A percentile compares a stretch with the other conserved stretches of the same genome.
Evolutionary conservation across 1,284 basidiomycete species (phyloP).

Genomic region (Puccinia hordei): DNA sequence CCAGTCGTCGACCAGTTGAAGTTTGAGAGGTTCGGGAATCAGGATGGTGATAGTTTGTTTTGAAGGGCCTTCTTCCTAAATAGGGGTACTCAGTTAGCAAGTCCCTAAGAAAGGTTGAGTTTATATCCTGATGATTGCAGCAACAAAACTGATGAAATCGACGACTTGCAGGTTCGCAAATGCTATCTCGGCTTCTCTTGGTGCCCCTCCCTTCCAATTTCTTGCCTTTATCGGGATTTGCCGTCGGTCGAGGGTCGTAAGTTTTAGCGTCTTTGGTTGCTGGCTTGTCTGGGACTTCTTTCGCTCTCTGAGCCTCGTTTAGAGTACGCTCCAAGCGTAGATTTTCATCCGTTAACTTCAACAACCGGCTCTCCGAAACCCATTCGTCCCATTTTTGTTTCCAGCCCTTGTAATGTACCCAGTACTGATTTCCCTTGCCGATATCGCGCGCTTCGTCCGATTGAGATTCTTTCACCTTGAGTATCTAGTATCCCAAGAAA

Average conservation of each 20-base stretch:
- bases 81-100: neutral
- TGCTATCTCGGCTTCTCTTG: conserved; percentile 58
- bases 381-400: conserved; percentile 99
- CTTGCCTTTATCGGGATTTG: conserved; percentile 60
- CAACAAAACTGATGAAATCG: conserved; percentile 53
- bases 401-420: conserved; percentile 99
- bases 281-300: conserved; percentile 59
- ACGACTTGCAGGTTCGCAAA: conserved; percentile 61
- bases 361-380: conserved; percentile 79
- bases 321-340: conserved; percentile 71
- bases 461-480: conserved; percentile 76
- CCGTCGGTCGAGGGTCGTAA: conserved; percentile 55
- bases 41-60: conserved; percentile 84
- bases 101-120: neutral
- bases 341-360: conserved; percentile 85
- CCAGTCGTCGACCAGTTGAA: conserved; percentile 94
- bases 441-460: conserved; percentile 68
- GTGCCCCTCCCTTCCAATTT: conserved; percentile 57
- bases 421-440: conserved; percentile 76
- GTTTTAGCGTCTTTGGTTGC: conserved; percentile 57
- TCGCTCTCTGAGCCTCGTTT: conserved; percentile 64
- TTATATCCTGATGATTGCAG: conserved; percentile 20
- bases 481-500: conserved; percentile 64
- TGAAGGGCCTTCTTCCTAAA: conserved; percentile 63
- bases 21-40: conserved; percentile 85